Conservation (phyloP, 106 monocot species). For the Triglochin maritima region DNA sequence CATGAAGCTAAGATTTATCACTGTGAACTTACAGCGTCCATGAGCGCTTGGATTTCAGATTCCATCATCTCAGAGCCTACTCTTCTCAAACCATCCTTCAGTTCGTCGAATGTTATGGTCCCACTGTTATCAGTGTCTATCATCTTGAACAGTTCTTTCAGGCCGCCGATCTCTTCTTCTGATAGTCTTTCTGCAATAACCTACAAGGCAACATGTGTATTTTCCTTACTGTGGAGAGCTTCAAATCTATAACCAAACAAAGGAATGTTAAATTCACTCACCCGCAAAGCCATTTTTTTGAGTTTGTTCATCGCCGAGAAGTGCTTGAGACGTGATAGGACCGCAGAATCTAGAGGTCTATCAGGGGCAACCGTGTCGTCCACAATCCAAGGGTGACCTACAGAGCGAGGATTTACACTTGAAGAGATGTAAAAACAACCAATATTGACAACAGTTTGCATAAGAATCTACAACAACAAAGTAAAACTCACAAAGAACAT, state of each 20-base stretch:
- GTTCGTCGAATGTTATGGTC: conserved; percentile 24
- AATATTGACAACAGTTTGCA: too few species aligned
- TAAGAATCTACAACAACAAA: background rate
- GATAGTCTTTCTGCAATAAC: conserved; percentile 28
- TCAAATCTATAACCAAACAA: background rate
- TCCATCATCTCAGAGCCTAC: conserved; percentile 24
- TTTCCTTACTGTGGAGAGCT: too few species aligned
- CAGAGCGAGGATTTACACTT: background rate
- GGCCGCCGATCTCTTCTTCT: conserved; percentile 27
- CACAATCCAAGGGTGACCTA: conserved; percentile 90
- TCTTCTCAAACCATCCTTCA: conserved; percentile 16
- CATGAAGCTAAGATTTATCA: too few species aligned
- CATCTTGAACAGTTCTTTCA: conserved; percentile 28
- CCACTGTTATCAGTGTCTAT: conserved; percentile 30
- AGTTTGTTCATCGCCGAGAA: conserved; percentile 98
- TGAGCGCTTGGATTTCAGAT: conserved; percentile 19
- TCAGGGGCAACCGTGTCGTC: conserved; percentile 84
- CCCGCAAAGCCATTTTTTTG: conserved; percentile 92
- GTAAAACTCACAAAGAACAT: conserved; percentile 59
- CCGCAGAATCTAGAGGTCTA: conserved; percentile 80
- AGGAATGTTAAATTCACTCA: conserved; percentile 19
- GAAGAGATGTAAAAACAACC: background rate
- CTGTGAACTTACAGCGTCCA: conserved; percentile 15
- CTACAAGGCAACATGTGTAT: conserved; percentile 1
- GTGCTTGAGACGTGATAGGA: conserved; percentile 82